These are phyloP conservation scores for Prunus salicina DNA, from an alignment of 306 rosid genomes.

Conservation along the genomic window DNA sequence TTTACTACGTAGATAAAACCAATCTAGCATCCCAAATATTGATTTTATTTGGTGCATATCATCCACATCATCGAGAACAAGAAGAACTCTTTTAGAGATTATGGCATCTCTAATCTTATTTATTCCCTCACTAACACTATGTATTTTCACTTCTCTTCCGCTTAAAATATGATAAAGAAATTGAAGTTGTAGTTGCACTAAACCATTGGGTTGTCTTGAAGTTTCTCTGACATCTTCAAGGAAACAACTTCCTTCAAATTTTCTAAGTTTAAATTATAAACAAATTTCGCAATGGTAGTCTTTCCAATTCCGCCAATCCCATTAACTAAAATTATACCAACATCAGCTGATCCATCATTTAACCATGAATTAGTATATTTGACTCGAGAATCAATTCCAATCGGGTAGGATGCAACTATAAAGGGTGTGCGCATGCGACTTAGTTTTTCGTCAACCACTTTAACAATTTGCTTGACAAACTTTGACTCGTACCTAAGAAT, in stretches of 20 bases:
- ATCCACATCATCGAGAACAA: not conserved
- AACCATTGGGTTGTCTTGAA: not conserved
- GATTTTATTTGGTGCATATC: not conserved
- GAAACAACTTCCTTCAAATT: not conserved
- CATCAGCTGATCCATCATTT: not conserved
- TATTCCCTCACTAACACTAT: not conserved
- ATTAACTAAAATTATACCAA: not conserved
- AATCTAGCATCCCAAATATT: not conserved
- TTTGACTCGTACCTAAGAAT: not conserved
- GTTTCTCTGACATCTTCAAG: not conserved
- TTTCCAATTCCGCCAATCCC: not conserved
- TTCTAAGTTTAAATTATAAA: not conserved
- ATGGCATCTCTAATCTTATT: not conserved
- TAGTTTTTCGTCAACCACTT: not conserved
- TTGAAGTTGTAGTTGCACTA: not conserved
- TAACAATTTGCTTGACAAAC: not conserved
- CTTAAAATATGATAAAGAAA: not conserved
- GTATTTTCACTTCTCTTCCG: not conserved
- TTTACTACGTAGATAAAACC: not conserved
- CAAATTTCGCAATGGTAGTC: not conserved
- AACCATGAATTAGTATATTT: not conserved
- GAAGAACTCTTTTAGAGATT: not conserved
- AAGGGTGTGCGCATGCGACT: not conserved
- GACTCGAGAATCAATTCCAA: not conserved
- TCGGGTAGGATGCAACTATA: not conserved